Evolutionary conservation across 176 grass and related monocot species (phyloP).

Genomic region (Bromus sterilis): DNA sequence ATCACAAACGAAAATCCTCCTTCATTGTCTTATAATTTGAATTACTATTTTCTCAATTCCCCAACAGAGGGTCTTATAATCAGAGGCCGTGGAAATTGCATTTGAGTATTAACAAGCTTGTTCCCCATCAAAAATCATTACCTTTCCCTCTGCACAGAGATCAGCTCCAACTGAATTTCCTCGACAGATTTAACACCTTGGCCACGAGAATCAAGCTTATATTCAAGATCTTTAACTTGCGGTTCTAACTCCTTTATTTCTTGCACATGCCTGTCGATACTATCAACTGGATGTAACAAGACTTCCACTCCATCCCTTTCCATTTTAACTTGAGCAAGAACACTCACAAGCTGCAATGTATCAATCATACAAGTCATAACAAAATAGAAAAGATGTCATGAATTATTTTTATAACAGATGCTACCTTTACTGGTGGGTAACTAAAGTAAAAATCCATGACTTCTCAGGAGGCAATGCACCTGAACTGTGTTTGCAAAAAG

Average conservation of each 20-base stretch:
- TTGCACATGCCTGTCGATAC: conserved; percentile 44
- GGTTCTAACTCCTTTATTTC: conserved; percentile 50
- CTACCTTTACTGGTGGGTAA: neutral
- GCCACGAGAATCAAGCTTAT: conserved; percentile 74
- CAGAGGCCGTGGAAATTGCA: neutral
- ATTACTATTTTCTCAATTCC: conserved; percentile 4
- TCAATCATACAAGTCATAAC: neutral
- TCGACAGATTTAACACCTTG: conserved; percentile 77
- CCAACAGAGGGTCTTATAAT: neutral
- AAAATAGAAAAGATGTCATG: neutral
- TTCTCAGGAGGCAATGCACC: neutral
- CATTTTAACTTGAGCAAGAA: conserved; percentile 77
- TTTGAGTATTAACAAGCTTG: neutral
- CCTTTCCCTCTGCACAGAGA: conserved; percentile 72
- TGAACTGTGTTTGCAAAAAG: conserved; percentile 5
- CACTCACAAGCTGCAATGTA: conserved; percentile 60
- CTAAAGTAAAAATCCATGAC: neutral
- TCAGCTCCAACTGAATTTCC: conserved; percentile 76
- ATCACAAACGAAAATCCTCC: neutral
- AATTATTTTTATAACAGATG: neutral
- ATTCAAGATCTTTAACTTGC: conserved; percentile 64
- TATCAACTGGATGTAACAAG: conserved; percentile 50
- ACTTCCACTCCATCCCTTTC: conserved; percentile 67
- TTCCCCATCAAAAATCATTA: conserved; percentile 13
- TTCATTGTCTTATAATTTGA: too few relatives aligned